Percentiles rank a stretch among this genome's conserved stretches.
Evolutionary conservation across 2,329 filamentous ascomycete species (phyloP).

Genomic region (Trichophyton mentagrophytes): DNA sequence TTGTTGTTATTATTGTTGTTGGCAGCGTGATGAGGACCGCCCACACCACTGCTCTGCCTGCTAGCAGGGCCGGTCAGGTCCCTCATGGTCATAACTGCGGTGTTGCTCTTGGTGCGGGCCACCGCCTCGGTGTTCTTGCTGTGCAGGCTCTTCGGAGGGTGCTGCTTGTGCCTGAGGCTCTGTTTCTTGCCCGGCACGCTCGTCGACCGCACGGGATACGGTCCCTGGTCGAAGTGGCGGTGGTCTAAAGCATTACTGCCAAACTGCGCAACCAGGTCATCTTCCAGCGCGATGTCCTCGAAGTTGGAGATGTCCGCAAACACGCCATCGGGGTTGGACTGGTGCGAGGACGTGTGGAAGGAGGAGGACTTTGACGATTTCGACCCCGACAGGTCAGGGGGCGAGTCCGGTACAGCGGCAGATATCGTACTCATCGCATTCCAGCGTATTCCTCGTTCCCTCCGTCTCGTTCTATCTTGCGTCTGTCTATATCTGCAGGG

Average conservation of each 20-base stretch:
- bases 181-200: background rate
- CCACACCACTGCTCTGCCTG: background rate
- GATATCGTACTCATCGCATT: slow-evolving; percentile 33
- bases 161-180: background rate
- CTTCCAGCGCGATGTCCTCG: slow-evolving; percentile 81
- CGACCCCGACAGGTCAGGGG: slow-evolving; percentile 66
- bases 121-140: background rate
- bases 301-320: slow-evolving; percentile 69
- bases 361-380: slow-evolving; percentile 89
- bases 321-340: slow-evolving; percentile 54
- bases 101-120: background rate
- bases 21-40: background rate
- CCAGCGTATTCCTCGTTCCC: background rate
- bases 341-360: slow-evolving; percentile 62
- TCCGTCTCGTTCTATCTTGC: too few relatives aligned
- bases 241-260: slow-evolving; percentile 16
- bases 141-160: background rate
- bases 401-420: slow-evolving; percentile 48
- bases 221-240: slow-evolving; percentile 18
- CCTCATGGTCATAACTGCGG: slow-evolving; percentile 1
- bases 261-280: slow-evolving; percentile 37
- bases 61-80: background rate
- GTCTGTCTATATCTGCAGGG: background rate
- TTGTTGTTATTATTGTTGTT: too few relatives aligned
- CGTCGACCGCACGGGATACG: slow-evolving; percentile 5